Percentiles rank a stretch among this genome's conserved stretches.
phyloP scores from a whole-genome alignment of 371 early-diverging fungal species.

The Circinella umbellata region DNA sequence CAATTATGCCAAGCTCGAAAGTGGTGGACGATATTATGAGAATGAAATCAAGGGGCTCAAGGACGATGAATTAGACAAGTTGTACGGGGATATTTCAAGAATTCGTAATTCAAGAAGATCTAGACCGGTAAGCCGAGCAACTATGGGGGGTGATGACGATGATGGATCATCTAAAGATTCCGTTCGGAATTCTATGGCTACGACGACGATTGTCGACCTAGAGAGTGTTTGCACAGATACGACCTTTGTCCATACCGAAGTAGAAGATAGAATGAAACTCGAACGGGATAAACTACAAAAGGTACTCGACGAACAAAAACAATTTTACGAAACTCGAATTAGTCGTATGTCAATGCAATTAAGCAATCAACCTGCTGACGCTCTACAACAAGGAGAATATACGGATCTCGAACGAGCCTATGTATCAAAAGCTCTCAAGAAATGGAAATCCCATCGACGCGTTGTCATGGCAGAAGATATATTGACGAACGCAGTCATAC shows the following conservation, averaged over 20 bases:
- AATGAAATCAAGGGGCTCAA: conserved; percentile 55
- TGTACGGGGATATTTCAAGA: conserved; percentile 63
- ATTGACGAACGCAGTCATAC: conserved; percentile 67
- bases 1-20: conserved; percentile 80
- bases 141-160: conserved; percentile 51
- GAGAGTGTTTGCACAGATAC: conserved; percentile 53
- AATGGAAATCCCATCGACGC: conserved; percentile 69
- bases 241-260: conserved; percentile 32
- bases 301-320: conserved; percentile 49
- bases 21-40: conserved; percentile 55
- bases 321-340: conserved; percentile 63
- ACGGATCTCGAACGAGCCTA: conserved; percentile 54
- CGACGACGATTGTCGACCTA: conserved; percentile 38
- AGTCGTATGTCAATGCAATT: conserved; percentile 51
- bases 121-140: conserved; percentile 59
- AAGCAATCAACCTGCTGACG: conserved; percentile 14
- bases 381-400: conserved; percentile 19
- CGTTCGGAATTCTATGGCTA: conserved; percentile 37
- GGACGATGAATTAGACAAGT: conserved; percentile 64
- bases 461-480: conserved; percentile 80
- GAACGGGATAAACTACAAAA: conserved; percentile 61
- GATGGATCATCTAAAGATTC: conserved; percentile 55
- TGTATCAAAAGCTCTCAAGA: conserved; percentile 50
- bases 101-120: conserved; percentile 57
- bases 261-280: conserved; percentile 57